Base-by-base conservation (phyloP, 1,284 basidiomycete genomes). In the Gomphus sp. region DNA sequence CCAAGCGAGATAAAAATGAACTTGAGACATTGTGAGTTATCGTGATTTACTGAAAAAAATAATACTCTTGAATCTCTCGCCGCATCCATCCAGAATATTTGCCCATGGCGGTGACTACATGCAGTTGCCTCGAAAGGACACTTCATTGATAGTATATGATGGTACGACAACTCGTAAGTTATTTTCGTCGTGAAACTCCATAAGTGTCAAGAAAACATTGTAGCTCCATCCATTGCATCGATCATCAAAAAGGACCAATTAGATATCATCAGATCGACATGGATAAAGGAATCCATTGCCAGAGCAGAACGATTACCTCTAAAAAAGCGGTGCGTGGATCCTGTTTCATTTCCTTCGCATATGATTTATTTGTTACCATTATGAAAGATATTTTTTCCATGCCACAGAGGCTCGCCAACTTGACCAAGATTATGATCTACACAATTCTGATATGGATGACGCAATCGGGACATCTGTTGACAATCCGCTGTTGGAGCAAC, bases 81-180 rank as follows among this genome's bases (percentile, higher is more conserved):
- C 34, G 33, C 55, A 37, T 55, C 55, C 22, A 53, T 47, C 4
- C 60, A 91, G 89, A 61, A 87, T 96, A 51, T 80, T 85, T 62
- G 78, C 81, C 6, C 77, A 95, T 64, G 92, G 93, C 0, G 93
- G 93, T 2, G 77, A 74, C 8, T 84, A 82, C 65, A 78, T 80
- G 1, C 89, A 92, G 68, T 77, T 88, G 2, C 78, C 76, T 22
- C 8, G 87, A 87, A 11, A 75, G 68, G 34, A 76, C 71, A 12
- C 87, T 72, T 49, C 83, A 87, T 87, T 54, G 25, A 60, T 58
- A 41, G 45, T 59, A n/a, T 60, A 56, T 48, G 49, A 52, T 34
- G 55, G 61, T 31, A 37, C 33, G 34, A 47, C 31, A n/a, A 18
- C 51, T 49, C 55, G 62, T 60, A 49, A 36, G 61, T 60, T 22